Base-by-base conservation (phyloP, 805 yeast species). In the Ogataea trehaloabstinens region DNA sequence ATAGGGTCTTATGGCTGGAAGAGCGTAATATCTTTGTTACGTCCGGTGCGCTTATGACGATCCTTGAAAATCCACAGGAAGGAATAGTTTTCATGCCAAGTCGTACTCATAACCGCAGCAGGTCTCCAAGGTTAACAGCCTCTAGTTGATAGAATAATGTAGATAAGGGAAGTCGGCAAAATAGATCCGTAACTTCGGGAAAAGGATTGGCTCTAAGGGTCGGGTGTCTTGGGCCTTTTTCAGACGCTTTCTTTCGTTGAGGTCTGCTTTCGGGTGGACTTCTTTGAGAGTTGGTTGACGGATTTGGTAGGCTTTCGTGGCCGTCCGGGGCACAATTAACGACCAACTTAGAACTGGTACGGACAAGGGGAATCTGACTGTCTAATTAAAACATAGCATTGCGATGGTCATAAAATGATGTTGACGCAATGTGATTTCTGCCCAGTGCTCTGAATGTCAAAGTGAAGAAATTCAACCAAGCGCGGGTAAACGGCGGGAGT, bases 291-390 rank as follows among this genome's bases (percentile, higher is more conserved):
- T 34, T 34, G 27, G 37, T 34, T 25, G 37, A 34, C 37, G 37
- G 27, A 34, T 34, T 34, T 25, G 37, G 37, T 34, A 34, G 37
- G 36, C 25, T 28, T 22, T 33, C 25, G 19, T 33, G 36, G 36
- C 36, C 36, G 36, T 24, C 36, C 36, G 36, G 36, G 29, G 36
- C 36, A 33, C 36, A 33, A 33, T 33, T 33, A 33, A 33, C 37
- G 37, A 34, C 24, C 37, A 34, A 34, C 37, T 34, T 34, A 34
- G 37, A 34, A 27, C 37, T 34, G 37, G 37, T 34, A 34, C 37
- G 37, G 37, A 34, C 37, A 34, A 29, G 37, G 37, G 37, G 37
- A 34, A 34, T 34, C 37, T 34, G 37, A 34, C 37, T 34, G 37
- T 34, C 37, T 34, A 34, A 25, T 25, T 27, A 34, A 34, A 34